A percentile compares a stretch with the other conserved stretches of the same genome.
These are phyloP conservation scores for Rhizoclosmatium sp. DNA, from an alignment of 192 early-diverging fungal genomes.

Conservation along the genomic window DNA sequence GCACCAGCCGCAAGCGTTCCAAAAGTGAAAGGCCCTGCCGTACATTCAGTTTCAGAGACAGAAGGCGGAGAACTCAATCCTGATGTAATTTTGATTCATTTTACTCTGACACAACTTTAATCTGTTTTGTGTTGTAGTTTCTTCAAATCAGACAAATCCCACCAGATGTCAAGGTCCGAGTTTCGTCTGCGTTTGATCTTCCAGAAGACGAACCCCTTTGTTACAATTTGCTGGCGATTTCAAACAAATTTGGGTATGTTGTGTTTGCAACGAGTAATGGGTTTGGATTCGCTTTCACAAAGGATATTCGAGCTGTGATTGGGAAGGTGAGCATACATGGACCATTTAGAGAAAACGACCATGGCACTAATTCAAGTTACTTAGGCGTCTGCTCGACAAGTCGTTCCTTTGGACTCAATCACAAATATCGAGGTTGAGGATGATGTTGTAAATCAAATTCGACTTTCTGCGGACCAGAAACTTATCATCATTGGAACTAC, in stretches of 20 bases:
- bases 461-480: slow-evolving; percentile 18
- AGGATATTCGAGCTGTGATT: slow-evolving; percentile 8
- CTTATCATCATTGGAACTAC: slow-evolving; percentile 1
- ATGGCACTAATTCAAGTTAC: neutral
- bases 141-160: slow-evolving; percentile 6
- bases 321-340: neutral
- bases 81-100: neutral
- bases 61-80: neutral
- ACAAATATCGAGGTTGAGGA: neutral
- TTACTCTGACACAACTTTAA: neutral
- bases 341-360: neutral
- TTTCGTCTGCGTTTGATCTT: neutral
- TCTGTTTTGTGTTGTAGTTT: slow-evolving; percentile 1
- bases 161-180: neutral
- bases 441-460: slow-evolving; percentile 26
- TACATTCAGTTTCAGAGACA: neutral
- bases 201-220: neutral
- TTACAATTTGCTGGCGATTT: slow-evolving; percentile 28
- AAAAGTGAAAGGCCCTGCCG: neutral
- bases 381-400: slow-evolving; percentile 10
- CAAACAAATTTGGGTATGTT: slow-evolving; percentile 39
- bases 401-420: neutral
- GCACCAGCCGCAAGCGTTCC: too few species aligned
- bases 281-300: slow-evolving; percentile 31
- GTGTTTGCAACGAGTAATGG: slow-evolving; percentile 29